phyloP scores from a whole-genome alignment of 2,329 filamentous ascomycete species.

The Trichoderma oligosporum region DNA sequence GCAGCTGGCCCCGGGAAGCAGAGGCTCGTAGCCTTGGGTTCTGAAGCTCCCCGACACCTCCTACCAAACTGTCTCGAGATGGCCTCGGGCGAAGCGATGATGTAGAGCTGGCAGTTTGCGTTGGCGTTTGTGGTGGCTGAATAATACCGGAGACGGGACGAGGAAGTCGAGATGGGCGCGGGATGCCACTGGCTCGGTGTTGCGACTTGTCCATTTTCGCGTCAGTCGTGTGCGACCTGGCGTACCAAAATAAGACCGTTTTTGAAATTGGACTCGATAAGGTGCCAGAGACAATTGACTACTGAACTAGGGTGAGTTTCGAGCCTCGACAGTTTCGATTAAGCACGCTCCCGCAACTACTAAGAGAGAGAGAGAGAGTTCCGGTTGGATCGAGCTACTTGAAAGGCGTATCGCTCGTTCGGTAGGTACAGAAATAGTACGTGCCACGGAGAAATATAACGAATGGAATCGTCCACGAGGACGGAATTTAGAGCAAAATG shows the following conservation, averaged over 20 bases:
- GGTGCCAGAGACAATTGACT: not conserved
- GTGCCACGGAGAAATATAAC: not conserved
- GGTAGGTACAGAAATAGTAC: not conserved
- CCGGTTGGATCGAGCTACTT: not conserved
- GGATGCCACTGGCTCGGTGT: constrained; percentile 38
- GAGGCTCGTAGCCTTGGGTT: constrained; percentile 41
- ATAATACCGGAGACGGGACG: constrained; percentile 33
- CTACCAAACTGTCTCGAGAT: constrained; percentile 30
- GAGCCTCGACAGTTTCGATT: constrained; percentile 10
- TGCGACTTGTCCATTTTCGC: constrained; percentile 31
- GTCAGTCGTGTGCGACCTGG: not conserved
- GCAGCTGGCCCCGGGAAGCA: constrained; percentile 40
- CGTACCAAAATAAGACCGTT: not conserved
- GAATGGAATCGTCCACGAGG: constrained; percentile 8
- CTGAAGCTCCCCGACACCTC: constrained; percentile 32
- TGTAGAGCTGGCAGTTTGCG: constrained; percentile 20
- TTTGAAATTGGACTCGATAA: not conserved
- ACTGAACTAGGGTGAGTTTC: constrained; percentile 18
- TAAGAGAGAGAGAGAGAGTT: constrained; percentile 1
- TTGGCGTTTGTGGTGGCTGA: constrained; percentile 26
- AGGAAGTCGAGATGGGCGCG: constrained; percentile 39
- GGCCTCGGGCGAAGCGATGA: constrained; percentile 31
- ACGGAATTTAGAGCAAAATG: constrained; percentile 11
- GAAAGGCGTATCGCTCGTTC: not conserved
- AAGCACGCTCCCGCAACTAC: not conserved